Base-by-base conservation (phyloP, 441 rosid genomes). In the Eruca vesicaria region DNA sequence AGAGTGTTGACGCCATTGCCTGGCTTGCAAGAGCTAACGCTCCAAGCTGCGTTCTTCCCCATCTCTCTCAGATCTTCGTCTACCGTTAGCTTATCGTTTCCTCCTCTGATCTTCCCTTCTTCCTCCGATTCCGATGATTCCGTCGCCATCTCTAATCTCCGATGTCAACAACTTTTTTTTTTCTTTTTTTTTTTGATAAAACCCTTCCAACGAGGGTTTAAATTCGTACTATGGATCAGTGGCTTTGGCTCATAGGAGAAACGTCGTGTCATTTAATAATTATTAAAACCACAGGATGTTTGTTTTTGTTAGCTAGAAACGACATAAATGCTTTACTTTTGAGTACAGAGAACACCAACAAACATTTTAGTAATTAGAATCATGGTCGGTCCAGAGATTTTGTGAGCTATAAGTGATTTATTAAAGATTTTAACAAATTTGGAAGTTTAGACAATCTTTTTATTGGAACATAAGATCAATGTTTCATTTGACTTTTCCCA, bases 1-100 rank as follows among this genome's bases (percentile, higher is more conserved):
- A 96, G 94, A 79, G 87, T 82, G 72, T 86, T 81, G 84, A 93
- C 94, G 43, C 94, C 92, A 78, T 96, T 93, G 45, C 97, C 96
- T 5, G 94, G 89, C 82, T 96, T 93, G 81, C 97, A 93, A 63
- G 97, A 96, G 87, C 97, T 96, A 19, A 93, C 98, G 59, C 94
- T 93, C 98, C 99, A 96, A 68, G 95, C 94, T 31, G 97, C 99
- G 52, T 93, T 96, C 65, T 89, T 93, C 0, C 97, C 92, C 93
- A 92, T 86, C 77, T 96, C 99, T 82, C 97, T 80, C 12, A 92
- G 89, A 80, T 88, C 97, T 2, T 92, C 98, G 21, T 93, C 96
- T 1, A 91, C 83, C 0, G 59, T 72, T 52, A 93, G 81, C 43
- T 82, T 82, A 50, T 84, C 87, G 61, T 85, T 84, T 41, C 97